Base-by-base conservation (phyloP, 371 early-diverging fungal genomes). In the Actinomucor elegans region DNA sequence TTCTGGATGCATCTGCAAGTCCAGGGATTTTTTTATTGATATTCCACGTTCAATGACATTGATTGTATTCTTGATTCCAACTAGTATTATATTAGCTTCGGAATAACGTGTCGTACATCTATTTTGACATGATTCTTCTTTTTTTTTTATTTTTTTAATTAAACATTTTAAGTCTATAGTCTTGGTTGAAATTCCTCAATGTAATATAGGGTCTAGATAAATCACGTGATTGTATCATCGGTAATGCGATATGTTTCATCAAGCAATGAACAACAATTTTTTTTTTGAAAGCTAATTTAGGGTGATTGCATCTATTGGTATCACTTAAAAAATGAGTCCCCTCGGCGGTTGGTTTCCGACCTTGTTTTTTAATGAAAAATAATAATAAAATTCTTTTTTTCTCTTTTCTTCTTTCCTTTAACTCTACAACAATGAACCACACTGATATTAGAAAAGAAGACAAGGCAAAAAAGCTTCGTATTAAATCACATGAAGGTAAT, bases 401-500 rank as follows among this genome's bases (percentile, higher is more conserved):
- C 20, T 29, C 20, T 37, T 23, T 34, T 34, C 23, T 37, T 28
- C 28, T 44, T 21, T 36, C 20, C 38, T 23, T 23, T 31, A 15
- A 32, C 42, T 21, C 8, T 52, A 5, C n/a, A 38, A n/a, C 36
- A 2, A 47, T 29, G 40, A 24, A 24, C 7, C 9, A 24, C 14
- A 4, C 24, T 40, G 40, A 23, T 21, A 40, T 23, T 12, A 40
- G 12, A 40, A 40, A n/a, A 11, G 40, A 40, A 24, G 40, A 40
- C 9, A 40, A 37, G 5, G 37, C 15, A 14, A 46, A 37, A 61
- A 61, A 38, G 32, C 53, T 66, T 42, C 64, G 64, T 31, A 73
- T 69, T 27, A 69, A 68, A 53, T 61, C 69, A 12, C 69, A 73
- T 59, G 67, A 69, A 73, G 73, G 69, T 68, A 63, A 37, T 6